Base-by-base conservation (phyloP, 2,329 filamentous ascomycete species). In the Catunica adiposa region DNA sequence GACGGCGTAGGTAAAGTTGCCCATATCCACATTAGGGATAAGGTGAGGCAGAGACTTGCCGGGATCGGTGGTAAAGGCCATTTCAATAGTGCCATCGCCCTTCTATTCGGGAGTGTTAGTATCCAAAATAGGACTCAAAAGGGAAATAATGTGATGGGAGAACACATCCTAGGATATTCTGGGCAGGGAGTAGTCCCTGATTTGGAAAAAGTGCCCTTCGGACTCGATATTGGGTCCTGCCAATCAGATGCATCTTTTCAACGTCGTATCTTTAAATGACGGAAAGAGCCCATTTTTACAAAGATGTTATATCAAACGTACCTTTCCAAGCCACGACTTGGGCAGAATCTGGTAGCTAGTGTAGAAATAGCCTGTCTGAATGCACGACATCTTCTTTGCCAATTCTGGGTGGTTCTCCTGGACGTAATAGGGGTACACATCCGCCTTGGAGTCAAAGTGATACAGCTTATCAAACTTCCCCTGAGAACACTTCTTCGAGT, bases 371-470 rank as follows among this genome's bases (percentile, higher is more conserved):
- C 73, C 73, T 0, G 72, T 76, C 7, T 76, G 72, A 22, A 76
- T 70, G 62, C 70, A 75, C 4, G 70, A 73, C 68, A 73, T 73
- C 64, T 77, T 78, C 53, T 63, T 64, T 5, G 71, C 71, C 31
- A 78, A 62, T 3, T 60, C 61, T 0, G 72, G 71, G 59, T 75
- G 68, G 3, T 62, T 69, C 2, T 66, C 66, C 7, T 64, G 59
- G 2, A 75, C 71, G 44, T 76, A 75, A 11, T 63, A 53, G 0
- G 72, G 73, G 26, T 74, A 75, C 15, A 74, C 62, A 47, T 75
- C 73, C 1, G 75, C 75, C 63, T 79, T 78, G 6, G 69, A 62
- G 62, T 78, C 74, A 55, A 71, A 75, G 61, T 76, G 74, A 60
- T 77, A 78, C 55, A 77, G 59, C 59, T 77, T 70, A n/a, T 62